Base-by-base conservation (phyloP, 805 yeast species). In the Kodamaea jinghongensis region DNA sequence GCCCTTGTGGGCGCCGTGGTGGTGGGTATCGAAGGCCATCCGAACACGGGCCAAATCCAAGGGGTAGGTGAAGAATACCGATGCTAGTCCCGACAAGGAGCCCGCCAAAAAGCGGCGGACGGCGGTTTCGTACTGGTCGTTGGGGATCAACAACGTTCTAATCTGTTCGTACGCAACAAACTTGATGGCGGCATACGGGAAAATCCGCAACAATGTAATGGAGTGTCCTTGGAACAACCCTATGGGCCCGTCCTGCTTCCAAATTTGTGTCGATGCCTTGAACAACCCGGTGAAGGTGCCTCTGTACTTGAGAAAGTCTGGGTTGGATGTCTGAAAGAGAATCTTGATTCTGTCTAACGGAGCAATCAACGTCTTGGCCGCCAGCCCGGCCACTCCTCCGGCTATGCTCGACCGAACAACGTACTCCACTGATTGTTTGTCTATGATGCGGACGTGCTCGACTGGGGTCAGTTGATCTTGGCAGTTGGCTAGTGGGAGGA, bases 141-240 rank as follows among this genome's bases (percentile, higher is more conserved):
- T 68, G 2, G 96, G 96, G 37, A 93, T 93, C 44, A 93, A 61
- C 1, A 85, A 40, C 9, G 86, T 72, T 45, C 99, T 67, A 34
- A 90, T 79, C 61, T 93, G 98, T 63, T 93, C 99, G 61, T 93
- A 93, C 7, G 95, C 90, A 11, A 93, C 96, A 61, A 91, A 93
- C 60, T 93, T 93, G 54, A 93, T 86, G 8, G 96, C 96, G 3
- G 99, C 97, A 60, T 93, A 93, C 1, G 99, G 99, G 60, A 93
- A 91, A 3, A 93, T 87, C 46, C 99, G 73, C 31, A 90, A 61
- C 36, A 93, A 66, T 0, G 99, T 93, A 1, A 95, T 96, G 4
- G 96, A 86, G 60, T 93, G 99, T 29, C 99, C 99, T 54, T 91
- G 96, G 58, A 81, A 91, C 39, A 93, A 76, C 1, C 99, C 99